Base-by-base conservation (phyloP, 176 grass and related monocot genomes). In the Musa schizocarpa region DNA sequence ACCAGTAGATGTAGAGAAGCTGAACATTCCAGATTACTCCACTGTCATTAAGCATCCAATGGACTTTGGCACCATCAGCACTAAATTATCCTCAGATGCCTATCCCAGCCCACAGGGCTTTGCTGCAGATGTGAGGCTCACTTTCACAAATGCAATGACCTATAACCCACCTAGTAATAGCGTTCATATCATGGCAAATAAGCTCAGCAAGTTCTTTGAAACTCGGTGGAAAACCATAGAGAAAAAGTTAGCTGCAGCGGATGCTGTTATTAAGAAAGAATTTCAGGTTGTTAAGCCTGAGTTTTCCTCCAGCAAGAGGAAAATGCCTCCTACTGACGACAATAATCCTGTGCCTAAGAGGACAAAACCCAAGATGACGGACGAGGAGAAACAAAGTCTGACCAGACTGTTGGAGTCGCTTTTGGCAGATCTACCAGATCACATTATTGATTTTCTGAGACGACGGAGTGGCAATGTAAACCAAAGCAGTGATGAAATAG, bases 1-100 rank as follows among this genome's bases (percentile, higher is more conserved):
- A 14, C 96, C 96, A 1, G 96, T 99, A n/a, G 96, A 99, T 49
- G 83, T 70, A 9, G 85, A 81, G 29, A 94, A 86, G 79, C 84
- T 92, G 11, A 89, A 99, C 7, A 95, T 99, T 80, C 96, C 96
- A 17, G 96, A 99, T 87, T 99, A 99, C 77, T 82, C 69, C 68
- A 83, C 87, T 12, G 85, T 99, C 34, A 91, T 99, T 63, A 94
- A 99, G 82, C 74, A 82, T 20, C 96, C 96, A 1, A 99, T 99
- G 91, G 96, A 99, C 76, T 81, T 99, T 75, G 88, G 91, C 59
- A 92, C 91, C 0, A 58, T 99, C 23, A 87, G 86, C 74, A 72
- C 48, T 49, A 89, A 88, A 79, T 61, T 95, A 0, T 73, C 82
- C 29, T 92, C 88, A 26, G 91, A 81, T 53, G 82, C 78, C 63